Evolutionary conservation across 2,329 filamentous ascomycete genomes (phyloP), one percentile per base, ranked within the genome.

Genomic region (Lomentospora prolificans): DNA sequence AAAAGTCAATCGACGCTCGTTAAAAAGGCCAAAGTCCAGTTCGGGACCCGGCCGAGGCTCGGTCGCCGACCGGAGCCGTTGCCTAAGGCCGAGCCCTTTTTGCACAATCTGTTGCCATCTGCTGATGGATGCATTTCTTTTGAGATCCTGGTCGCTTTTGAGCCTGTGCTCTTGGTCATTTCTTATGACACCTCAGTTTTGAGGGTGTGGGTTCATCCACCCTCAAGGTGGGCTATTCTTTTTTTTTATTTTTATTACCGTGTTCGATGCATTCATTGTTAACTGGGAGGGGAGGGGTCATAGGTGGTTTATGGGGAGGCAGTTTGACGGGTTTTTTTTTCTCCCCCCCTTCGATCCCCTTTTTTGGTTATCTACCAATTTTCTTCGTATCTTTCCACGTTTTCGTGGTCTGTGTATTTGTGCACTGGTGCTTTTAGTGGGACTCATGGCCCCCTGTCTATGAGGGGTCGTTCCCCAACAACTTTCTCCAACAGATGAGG

Each of bases 51-150:
- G 41, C 41, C 41, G 41, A n/a, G 22, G 33, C 53, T 55, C 53
- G 53, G 53, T 55, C 53, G 53, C 53, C 53, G 53, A 55, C 27
- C 53, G 53, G 53, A 48, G 14, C 53, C 53, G 53, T 25, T 7
- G 3, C 2, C 53, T 44, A 31, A 48, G 39, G 44, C 53, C 53
- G 53, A 55, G 53, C 53, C 14, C 10, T 33, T 12, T 24, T 46
- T 24, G 39, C 10, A 24, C 19, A 28, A 44, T 5, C 22, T 41
- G 31, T 12, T 25, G 30, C 14, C 27, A 55, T 55, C 39, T 44
- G 53, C 39, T 55, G 33, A 33, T 50, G 39, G 39, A 19, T 55
- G 53, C 53, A 55, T 55, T 55, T 55, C 53, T 30, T 7, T 39
- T 30, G 17, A 33, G 27, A 46, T 46, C 41, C 41, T 10, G 19